Percentiles rank a stretch among this genome's conserved stretches.
Conservation (phyloP, 805 yeast species). For the Saccharomycopsis olivae region DNA sequence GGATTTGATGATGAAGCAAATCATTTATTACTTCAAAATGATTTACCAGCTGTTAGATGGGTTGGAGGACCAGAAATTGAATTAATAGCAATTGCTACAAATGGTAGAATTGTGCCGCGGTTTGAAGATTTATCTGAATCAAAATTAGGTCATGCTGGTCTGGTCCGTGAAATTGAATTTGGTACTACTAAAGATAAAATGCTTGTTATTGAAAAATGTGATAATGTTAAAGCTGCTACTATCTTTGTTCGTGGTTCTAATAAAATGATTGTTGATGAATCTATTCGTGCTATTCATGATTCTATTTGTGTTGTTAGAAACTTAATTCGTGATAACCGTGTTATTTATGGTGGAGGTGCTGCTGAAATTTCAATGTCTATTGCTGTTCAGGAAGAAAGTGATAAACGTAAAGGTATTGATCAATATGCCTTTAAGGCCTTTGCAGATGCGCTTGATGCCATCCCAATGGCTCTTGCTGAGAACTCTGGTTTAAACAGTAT, state of each 20-base stretch:
- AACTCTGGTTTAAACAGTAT: slow-evolving; percentile 94
- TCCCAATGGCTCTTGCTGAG: slow-evolving; percentile 93
- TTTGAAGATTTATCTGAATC: slow-evolving; percentile 80
- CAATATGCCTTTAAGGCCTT: slow-evolving; percentile 98
- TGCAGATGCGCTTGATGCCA: slow-evolving; percentile 78
- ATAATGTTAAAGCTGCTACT: slow-evolving; percentile 93
- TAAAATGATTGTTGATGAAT: slow-evolving; percentile 96
- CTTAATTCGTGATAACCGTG: slow-evolving; percentile 80
- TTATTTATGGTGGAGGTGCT: slow-evolving; percentile 99
- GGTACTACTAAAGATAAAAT: slow-evolving; percentile 95
- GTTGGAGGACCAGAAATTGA: slow-evolving; percentile 91
- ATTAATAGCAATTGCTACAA: slow-evolving; percentile 92
- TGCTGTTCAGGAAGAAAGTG: slow-evolving; percentile 86
- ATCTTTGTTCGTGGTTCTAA: slow-evolving; percentile 92
- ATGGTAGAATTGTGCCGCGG: slow-evolving; percentile 94
- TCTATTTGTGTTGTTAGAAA: slow-evolving; percentile 96
- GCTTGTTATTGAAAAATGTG: slow-evolving; percentile 89
- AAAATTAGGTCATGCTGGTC: slow-evolving; percentile 83
- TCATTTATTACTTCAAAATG: slow-evolving; percentile 70
- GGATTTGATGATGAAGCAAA: slow-evolving; percentile 88
- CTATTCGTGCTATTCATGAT: slow-evolving; percentile 92
- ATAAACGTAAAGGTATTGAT: slow-evolving; percentile 86
- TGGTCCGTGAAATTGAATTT: slow-evolving; percentile 77
- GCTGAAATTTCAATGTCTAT: slow-evolving; percentile 91
- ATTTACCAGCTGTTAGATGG: slow-evolving; percentile 96